Percentiles rank a stretch among this genome's conserved stretches.
phyloP scores from a whole-genome alignment of 2,329 filamentous ascomycete species.

The Fusarium piperis region DNA sequence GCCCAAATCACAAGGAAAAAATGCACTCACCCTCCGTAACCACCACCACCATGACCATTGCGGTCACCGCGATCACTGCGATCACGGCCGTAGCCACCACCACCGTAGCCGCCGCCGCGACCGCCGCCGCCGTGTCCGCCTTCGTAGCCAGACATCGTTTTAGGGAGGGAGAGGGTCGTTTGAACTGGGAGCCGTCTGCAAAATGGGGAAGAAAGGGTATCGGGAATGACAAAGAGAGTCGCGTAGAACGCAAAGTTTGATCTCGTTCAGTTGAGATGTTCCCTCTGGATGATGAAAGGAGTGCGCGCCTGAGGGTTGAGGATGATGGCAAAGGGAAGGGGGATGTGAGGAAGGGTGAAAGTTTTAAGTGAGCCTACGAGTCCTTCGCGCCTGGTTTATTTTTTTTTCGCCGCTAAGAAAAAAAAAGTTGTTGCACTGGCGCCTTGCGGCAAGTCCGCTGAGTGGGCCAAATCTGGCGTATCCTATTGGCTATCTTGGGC shows the following conservation, averaged over 20 bases:
- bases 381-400: slow-evolving; percentile 37
- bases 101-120: slow-evolving; percentile 45
- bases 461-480: background rate
- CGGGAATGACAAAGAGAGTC: slow-evolving; percentile 32
- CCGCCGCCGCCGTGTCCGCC: slow-evolving; percentile 45
- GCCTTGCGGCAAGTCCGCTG: slow-evolving; percentile 37
- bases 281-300: slow-evolving; percentile 42
- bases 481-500: slow-evolving; percentile 1
- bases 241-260: slow-evolving; percentile 25
- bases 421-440: slow-evolving; percentile 37
- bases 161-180: slow-evolving; percentile 15
- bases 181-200: slow-evolving; percentile 20
- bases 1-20: slow-evolving; percentile 17
- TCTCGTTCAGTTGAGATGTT: slow-evolving; percentile 33
- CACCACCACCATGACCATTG: slow-evolving; percentile 51
- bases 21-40: slow-evolving; percentile 51
- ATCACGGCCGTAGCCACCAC: slow-evolving; percentile 54
- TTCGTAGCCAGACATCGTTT: slow-evolving; percentile 56
- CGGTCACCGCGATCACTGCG: slow-evolving; percentile 57
- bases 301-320: slow-evolving; percentile 42
- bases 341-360: slow-evolving; percentile 40
- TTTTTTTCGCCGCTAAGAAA: slow-evolving; percentile 43
- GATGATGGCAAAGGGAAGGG: slow-evolving; percentile 39
- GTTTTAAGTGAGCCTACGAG: slow-evolving; percentile 36
- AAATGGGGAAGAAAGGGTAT: slow-evolving; percentile 14